A percentile compares a stretch with the other conserved stretches of the same genome.
These are phyloP conservation scores for Rhodotorula kratochvilovae DNA, from an alignment of 768 basidiomycete genomes.

Conservation along the genomic window DNA sequence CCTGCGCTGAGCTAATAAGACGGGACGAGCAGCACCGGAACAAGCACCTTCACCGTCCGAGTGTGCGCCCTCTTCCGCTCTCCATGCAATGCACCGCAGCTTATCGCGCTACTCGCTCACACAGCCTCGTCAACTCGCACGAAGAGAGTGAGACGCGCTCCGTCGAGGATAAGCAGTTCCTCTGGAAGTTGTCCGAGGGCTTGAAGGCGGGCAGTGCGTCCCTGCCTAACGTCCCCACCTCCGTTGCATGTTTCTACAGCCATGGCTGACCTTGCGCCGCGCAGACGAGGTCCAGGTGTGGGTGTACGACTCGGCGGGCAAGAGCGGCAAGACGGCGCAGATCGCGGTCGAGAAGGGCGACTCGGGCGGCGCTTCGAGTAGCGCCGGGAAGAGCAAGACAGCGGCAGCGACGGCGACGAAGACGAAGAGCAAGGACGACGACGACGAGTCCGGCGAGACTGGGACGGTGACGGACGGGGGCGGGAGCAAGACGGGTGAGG, in stretches of 20 bases:
- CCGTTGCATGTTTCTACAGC: too few relatives aligned
- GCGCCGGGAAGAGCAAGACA: neutral
- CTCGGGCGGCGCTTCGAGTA: neutral
- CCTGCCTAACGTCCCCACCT: neutral
- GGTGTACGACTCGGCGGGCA: constrained; percentile 2
- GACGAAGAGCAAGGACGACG: neutral
- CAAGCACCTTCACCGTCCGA: neutral
- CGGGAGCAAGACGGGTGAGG: too few relatives aligned
- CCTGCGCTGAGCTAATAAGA: too few relatives aligned
- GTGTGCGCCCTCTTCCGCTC: neutral
- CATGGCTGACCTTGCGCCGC: too few relatives aligned
- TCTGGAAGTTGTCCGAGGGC: neutral
- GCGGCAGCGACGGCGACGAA: neutral
- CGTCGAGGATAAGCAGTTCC: neutral
- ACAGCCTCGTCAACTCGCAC: constrained; percentile 4
- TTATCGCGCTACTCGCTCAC: too few relatives aligned
- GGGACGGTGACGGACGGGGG: neutral
- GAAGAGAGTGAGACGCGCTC: neutral
- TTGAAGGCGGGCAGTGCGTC: neutral
- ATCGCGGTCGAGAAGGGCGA: neutral
- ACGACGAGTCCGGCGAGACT: too few relatives aligned
- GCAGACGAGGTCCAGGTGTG: constrained; percentile 8
- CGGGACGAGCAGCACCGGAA: neutral
- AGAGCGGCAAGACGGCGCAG: neutral
- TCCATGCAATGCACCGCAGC: too few relatives aligned